phyloP scores from a whole-genome alignment of 441 rosid species.

The Gossypium trilobum region DNA sequence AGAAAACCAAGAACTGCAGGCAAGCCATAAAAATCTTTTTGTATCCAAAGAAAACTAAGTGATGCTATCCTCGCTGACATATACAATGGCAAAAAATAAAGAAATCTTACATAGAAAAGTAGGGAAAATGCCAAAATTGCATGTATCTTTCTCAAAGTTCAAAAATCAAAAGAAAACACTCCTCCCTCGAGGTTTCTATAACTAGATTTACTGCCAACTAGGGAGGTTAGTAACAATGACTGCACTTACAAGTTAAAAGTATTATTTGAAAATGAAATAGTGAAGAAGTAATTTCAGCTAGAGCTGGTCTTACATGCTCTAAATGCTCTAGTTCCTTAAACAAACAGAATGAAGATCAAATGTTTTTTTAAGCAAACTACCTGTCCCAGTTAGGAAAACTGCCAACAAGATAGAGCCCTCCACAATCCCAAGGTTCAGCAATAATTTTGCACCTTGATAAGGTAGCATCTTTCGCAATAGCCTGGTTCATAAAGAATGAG shows the following conservation, averaged over 20 bases:
- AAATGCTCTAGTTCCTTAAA: background rate
- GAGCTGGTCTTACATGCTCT: background rate
- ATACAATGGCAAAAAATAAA: background rate
- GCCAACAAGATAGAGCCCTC: slow-evolving; percentile 91
- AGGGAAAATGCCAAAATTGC: background rate
- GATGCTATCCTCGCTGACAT: background rate
- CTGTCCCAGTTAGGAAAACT: slow-evolving; percentile 93
- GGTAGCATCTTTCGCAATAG: slow-evolving; percentile 67
- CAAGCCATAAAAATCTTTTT: background rate
- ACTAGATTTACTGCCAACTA: background rate
- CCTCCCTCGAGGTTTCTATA: background rate
- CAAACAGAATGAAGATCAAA: background rate
- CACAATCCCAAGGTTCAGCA: slow-evolving; percentile 98
- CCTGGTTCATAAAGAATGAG: slow-evolving; percentile 36
- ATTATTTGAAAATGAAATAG: background rate
- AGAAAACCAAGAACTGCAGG: background rate
- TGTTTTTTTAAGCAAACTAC: slow-evolving; percentile 27
- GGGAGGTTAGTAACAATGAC: background rate
- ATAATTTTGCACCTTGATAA: slow-evolving; percentile 83
- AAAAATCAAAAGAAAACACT: background rate
- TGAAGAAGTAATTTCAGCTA: background rate
- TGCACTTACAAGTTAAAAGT: background rate
- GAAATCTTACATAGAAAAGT: background rate
- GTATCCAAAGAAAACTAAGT: background rate
- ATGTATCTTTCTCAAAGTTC: background rate